Evolutionary conservation across 2,329 filamentous ascomycete genomes (phyloP), one percentile per base, ranked within the genome.

Genomic region (Beauveria bassiana): DNA sequence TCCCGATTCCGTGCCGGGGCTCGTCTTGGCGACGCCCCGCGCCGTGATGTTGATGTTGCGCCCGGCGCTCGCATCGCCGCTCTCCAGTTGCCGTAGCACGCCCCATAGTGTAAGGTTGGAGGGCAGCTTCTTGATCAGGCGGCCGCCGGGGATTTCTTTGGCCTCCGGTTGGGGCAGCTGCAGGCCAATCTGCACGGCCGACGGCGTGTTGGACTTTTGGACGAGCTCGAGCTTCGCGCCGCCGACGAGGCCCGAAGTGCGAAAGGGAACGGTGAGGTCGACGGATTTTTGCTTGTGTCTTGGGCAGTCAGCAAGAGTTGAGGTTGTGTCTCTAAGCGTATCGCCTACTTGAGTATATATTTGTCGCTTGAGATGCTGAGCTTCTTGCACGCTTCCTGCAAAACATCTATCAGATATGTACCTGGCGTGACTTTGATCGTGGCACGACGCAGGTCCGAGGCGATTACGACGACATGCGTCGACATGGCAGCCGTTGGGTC

Each of bases 161-260:
- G 82, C 85, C 70, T 95, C 89, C 24, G 86, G 84, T 42, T 87
- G 81, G 3, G 91, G 90, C 31, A 97, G 79, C 70, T 96, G 90
- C 14, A 99, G 78, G n/a, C 91, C 93, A 47, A 99, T 88, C 46
- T 89, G 92, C 61, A 99, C 88, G 53, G 89, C 88, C 1, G 91
- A 88, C 0, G 93, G 89, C 0, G 92, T 95, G 62, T 90, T 90
- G 51, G 93, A 95, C 63, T 89, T 87, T 70, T 91, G 87, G 24
- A 97, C 88, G 55, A 99, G 89, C 71, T 98, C 93, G 62, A 99
- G 85, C 71, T 96, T 96, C 63, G 95, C 93, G 64, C 95, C 95
- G 43, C 90, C 84, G 14, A 83, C 81, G 6, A 99, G 86, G 55
- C 92, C 91, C 5, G 92, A 89, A 31, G 93, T 85, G 53, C 93